Evolutionary conservation across 2,329 filamentous ascomycete genomes (phyloP).

Genomic region (Colletotrichum costaricense): DNA sequence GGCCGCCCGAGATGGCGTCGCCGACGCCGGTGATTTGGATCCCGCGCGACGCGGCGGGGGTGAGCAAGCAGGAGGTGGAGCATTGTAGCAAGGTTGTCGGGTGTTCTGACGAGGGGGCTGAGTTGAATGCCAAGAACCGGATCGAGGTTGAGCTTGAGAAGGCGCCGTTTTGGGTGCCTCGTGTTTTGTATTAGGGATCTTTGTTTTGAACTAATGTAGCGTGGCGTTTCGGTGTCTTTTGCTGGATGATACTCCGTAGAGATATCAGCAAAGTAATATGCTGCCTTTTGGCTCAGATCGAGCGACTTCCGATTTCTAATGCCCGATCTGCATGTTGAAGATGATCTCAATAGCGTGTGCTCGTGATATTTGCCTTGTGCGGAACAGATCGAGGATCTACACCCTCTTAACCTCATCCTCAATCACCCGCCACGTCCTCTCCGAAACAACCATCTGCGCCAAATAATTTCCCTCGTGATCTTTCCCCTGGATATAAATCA

Average conservation of each 20-base stretch:
- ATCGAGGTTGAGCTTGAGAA: slow-evolving; percentile 32
- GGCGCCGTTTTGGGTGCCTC: slow-evolving; percentile 35
- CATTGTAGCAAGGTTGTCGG: slow-evolving; percentile 69
- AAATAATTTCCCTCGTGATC: slow-evolving; percentile 24
- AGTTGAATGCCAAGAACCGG: slow-evolving; percentile 70
- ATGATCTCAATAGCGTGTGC: rapidly evolving
- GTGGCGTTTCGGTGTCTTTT: background rate
- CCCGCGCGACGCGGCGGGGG: slow-evolving; percentile 75
- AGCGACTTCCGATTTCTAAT: rapidly evolving
- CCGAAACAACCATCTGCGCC: slow-evolving; percentile 26
- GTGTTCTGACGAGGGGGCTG: slow-evolving; percentile 79
- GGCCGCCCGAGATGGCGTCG: slow-evolving; percentile 74
- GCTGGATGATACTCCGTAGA: background rate
- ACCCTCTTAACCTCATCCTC: background rate
- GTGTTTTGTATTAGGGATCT: slow-evolving; percentile 26
- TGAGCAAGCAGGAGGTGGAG: slow-evolving; percentile 77
- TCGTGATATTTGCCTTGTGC: too few species aligned
- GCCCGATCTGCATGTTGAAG: background rate
- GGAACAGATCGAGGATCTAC: background rate
- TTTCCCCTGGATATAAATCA: slow-evolving; percentile 27
- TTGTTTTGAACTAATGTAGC: background rate
- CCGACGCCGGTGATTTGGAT: slow-evolving; percentile 79
- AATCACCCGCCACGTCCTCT: slow-evolving; percentile 16
- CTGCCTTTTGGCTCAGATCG: background rate
- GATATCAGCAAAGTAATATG: background rate